Conservation (phyloP, 106 monocot species). For the Triglochin maritima region DNA sequence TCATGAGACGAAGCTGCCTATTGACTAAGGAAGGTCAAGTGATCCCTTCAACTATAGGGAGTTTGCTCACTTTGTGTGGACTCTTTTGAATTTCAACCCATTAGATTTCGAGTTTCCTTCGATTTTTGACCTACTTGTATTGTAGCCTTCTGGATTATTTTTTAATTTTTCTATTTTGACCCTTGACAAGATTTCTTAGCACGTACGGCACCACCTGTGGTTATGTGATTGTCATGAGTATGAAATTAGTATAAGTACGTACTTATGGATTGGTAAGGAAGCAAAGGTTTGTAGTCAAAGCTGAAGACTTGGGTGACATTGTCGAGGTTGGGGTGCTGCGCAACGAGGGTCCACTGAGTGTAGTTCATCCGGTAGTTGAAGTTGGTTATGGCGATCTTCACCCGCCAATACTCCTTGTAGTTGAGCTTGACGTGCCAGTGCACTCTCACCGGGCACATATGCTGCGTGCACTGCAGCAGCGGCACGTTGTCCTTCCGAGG, state of each 20-base stretch:
- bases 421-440: conserved; percentile 79
- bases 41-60: too few relatives aligned
- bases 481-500: conserved; percentile 37
- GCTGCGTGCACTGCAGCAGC: conserved; percentile 48
- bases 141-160: too few relatives aligned
- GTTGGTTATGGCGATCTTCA: conserved; percentile 70
- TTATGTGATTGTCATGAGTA: too few relatives aligned
- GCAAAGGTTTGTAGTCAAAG: conserved; percentile 51
- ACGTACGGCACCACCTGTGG: too few relatives aligned
- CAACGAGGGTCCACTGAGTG: conserved; percentile 68
- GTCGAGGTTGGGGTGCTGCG: conserved; percentile 57
- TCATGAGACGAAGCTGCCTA: too few relatives aligned
- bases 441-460: conserved; percentile 67
- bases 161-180: too few relatives aligned
- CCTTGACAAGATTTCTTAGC: too few relatives aligned
- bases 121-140: too few relatives aligned
- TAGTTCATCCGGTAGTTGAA: conserved; percentile 49
- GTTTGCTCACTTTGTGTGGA: too few relatives aligned
- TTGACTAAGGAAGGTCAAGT: too few relatives aligned
- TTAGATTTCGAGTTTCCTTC: too few relatives aligned
- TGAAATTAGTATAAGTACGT: conserved; percentile 5
- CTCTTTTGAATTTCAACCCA: too few relatives aligned
- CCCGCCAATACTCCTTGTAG: conserved; percentile 77
- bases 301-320: conserved; percentile 52
- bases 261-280: conserved; percentile 59